phyloP scores from a whole-genome alignment of 208 protist genomes.

The Leishmania guyanensis region DNA sequence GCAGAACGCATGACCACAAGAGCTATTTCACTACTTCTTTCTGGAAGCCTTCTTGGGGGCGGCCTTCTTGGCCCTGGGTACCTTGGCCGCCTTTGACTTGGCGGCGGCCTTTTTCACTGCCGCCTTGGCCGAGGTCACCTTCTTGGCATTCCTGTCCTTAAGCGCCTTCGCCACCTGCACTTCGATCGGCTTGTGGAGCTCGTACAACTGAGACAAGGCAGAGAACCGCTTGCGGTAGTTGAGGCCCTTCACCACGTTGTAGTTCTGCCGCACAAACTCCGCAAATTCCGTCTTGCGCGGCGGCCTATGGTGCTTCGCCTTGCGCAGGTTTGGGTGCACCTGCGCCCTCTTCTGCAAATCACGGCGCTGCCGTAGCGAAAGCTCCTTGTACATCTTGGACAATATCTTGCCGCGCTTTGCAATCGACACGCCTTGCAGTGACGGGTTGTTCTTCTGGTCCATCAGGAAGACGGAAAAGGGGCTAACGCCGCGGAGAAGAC shows the following conservation, averaged over 20 bases:
- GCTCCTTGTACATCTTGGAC: constrained; percentile 86
- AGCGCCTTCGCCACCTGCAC: constrained; percentile 57
- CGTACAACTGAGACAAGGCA: constrained; percentile 81
- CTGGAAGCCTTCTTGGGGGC: neutral
- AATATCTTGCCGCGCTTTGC: constrained; percentile 61
- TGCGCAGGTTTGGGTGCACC: constrained; percentile 57
- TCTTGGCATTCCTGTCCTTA: constrained; percentile 35
- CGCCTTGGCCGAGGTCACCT: constrained; percentile 31
- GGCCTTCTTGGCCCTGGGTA: neutral
- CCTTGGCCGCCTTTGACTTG: constrained; percentile 20
- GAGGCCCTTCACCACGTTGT: constrained; percentile 64
- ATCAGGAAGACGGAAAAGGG: constrained; percentile 90
- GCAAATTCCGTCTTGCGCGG: constrained; percentile 50
- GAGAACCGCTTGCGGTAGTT: constrained; percentile 70
- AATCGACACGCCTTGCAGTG: constrained; percentile 69
- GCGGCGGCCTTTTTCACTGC: constrained; percentile 24
- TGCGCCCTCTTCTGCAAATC: constrained; percentile 68
- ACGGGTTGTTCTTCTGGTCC: constrained; percentile 88
- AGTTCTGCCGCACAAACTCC: constrained; percentile 79
- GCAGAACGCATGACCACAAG: neutral
- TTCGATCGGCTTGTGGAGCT: constrained; percentile 73
- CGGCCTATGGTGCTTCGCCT: constrained; percentile 19
- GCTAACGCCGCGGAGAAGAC: constrained; percentile 69
- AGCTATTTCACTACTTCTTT: neutral
- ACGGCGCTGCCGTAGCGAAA: constrained; percentile 55